phyloP scores from a whole-genome alignment of 768 basidiomycete species.

The Rhodotorula kratochvilovae region DNA sequence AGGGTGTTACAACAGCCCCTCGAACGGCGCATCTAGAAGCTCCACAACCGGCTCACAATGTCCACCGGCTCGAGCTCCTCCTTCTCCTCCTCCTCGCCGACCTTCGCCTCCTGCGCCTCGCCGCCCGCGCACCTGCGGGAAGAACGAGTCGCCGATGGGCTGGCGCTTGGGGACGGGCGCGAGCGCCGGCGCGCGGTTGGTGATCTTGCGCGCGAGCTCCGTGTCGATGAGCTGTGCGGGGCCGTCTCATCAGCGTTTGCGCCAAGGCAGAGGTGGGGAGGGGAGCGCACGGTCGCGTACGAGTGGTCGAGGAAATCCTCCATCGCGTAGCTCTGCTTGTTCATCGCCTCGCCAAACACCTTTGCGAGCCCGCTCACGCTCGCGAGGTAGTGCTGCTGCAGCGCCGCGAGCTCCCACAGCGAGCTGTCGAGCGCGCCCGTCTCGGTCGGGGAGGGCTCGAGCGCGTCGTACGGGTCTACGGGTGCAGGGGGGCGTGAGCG shows the following conservation, averaged over 20 bases:
- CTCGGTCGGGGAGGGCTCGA: conserved; percentile 66
- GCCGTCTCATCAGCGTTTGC: no score
- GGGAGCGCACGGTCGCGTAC: conserved; percentile 47
- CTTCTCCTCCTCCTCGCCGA: conserved; percentile 26
- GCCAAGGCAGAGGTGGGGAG: no score
- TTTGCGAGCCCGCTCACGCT: conserved; percentile 80
- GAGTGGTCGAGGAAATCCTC: conserved; percentile 97
- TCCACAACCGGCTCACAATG: conserved; percentile 34
- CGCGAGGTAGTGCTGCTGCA: conserved; percentile 75
- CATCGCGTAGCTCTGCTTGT: conserved; percentile 79
- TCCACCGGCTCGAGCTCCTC: conserved; percentile 32
- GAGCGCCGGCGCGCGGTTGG: conserved; percentile 61
- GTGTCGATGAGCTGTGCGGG: conserved; percentile 71
- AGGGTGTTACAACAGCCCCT: no score
- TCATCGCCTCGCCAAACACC: conserved; percentile 85
- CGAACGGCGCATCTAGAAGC: conserved; percentile 16
- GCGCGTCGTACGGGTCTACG: conserved; percentile 64
- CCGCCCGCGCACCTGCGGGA: conserved; percentile 21
- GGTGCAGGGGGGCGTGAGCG: not conserved
- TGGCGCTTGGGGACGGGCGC: conserved; percentile 40
- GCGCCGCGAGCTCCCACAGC: conserved; percentile 82
- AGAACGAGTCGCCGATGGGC: conserved; percentile 40
- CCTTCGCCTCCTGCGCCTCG: not conserved
- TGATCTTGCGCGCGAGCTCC: conserved; percentile 68
- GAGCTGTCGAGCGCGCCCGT: conserved; percentile 80